Evolutionary conservation across 495 filamentous ascomycete species (phyloP).

Genomic region (Penicillium cosmopolitanum): DNA sequence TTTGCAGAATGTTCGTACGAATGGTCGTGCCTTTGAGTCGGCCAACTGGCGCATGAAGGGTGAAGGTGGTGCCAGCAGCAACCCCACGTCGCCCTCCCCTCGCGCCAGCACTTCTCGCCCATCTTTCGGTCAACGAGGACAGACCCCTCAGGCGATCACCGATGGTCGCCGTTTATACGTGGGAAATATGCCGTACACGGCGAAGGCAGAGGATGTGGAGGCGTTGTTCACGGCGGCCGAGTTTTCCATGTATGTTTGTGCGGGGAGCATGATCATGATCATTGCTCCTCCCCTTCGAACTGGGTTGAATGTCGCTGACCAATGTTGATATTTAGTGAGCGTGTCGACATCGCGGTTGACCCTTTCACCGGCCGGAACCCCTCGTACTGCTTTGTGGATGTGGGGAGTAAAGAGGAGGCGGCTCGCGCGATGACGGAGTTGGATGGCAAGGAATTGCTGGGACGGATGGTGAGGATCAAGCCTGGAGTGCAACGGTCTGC

Average conservation of each 20-base stretch:
- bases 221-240: constrained; percentile 53
- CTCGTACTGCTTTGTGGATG: constrained; percentile 73
- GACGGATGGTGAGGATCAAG: constrained; percentile 62
- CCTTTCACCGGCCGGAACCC: constrained; percentile 69
- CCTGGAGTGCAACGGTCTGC: constrained; percentile 57
- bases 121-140: constrained; percentile 40
- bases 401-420: constrained; percentile 57
- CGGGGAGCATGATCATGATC: no score
- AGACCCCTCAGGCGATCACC: constrained; percentile 45
- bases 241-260: constrained; percentile 43
- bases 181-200: constrained; percentile 69
- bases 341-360: constrained; percentile 69
- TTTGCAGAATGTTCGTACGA: constrained; percentile 45
- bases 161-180: constrained; percentile 61
- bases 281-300: background rate
- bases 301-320: background rate
- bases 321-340: constrained; percentile 40
- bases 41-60: constrained; percentile 51
- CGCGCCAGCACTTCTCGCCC: constrained; percentile 42
- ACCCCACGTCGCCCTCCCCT: constrained; percentile 29
- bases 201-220: constrained; percentile 63
- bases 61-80: constrained; percentile 31
- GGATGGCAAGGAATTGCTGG: constrained; percentile 55
- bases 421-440: constrained; percentile 58
- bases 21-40: constrained; percentile 51